Evolutionary conservation across 352 stramenopile genomes (phyloP), one percentile per base, ranked within the genome.

Genomic region (Globisporangium canariense): DNA sequence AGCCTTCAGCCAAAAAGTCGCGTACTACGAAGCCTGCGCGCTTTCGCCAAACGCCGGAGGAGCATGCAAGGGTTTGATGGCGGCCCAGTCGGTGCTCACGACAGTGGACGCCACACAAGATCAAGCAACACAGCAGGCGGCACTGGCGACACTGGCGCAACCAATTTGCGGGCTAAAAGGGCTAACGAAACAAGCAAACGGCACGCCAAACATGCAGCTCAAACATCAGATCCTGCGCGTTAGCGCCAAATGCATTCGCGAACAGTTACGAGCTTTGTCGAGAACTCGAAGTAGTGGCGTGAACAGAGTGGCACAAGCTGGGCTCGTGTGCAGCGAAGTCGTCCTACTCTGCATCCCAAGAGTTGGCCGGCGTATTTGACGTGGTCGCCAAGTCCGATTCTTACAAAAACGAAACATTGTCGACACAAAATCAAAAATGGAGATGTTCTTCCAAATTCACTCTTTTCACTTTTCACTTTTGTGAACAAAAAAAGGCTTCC

Each of bases 341-440:
- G 8, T 56, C 28, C 50, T 16, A 56, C 50, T 53, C n/a, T 50
- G 20, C 50, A 16, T 11, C 7, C 25, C 16, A 13, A 55, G 6
- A 56, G 50, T 56, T 56, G 50, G 25, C 28, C 14, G 20, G 34
- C 50, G 34, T 28, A 56, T 28, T 56, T 55, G 25, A 20, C 49
- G 2, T 22, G 11, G 13, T 36, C 6, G 5, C n/a, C 20, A 36
- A 52, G 14, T 3, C n/a, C 9, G 46, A n/a, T 52, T 52, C 46
- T 32, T 32, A 32, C 46, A 40, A 40, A 40, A 40, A 30, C 18
- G 10, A 28, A 5, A 10, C 2, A 28, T 52, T 54, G 22, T 54
- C 22, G 47, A 54, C 11, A 32, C 49, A 11, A 25, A 25, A 25
- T 25, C 22, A 25, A 25, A 25, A 25, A 20, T 8, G 11, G 36